A percentile compares a stretch with the other conserved stretches of the same genome.
Conservation (phyloP, 352 stramenopile species). For the Elongisporangium undulatum region DNA sequence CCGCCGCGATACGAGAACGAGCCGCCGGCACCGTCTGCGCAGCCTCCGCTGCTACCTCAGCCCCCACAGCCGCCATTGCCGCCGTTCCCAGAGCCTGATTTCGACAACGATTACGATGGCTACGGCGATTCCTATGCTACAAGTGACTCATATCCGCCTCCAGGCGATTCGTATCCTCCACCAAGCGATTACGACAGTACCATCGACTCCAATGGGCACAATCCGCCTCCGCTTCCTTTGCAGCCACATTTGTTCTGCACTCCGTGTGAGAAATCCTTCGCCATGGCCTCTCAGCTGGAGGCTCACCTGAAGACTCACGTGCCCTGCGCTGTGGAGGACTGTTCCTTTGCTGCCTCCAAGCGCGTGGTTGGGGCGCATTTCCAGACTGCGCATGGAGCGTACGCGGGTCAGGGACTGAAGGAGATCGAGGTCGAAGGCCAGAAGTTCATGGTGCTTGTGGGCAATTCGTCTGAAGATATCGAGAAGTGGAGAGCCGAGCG, state of each 20-base stretch:
- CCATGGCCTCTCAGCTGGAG: conserved; percentile 60
- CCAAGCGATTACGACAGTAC: neutral
- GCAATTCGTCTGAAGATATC: conserved; percentile 79
- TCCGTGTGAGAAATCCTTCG: conserved; percentile 69
- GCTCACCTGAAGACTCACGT: conserved; percentile 75
- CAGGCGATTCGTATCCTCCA: neutral
- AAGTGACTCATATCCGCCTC: neutral
- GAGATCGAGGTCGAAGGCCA: conserved; percentile 85
- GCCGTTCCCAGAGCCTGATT: conserved; percentile 12
- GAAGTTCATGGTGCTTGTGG: conserved; percentile 82
- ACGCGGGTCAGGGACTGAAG: conserved; percentile 62
- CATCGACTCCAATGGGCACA: neutral
- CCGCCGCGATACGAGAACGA: conserved; percentile 5
- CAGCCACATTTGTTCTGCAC: conserved; percentile 51
- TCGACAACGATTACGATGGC: neutral
- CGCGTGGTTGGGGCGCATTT: conserved; percentile 68
- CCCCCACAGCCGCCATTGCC: conserved; percentile 13
- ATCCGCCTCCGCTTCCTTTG: conserved; percentile 4
- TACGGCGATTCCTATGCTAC: neutral
- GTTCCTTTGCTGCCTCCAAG: conserved; percentile 70
- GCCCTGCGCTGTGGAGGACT: conserved; percentile 42
- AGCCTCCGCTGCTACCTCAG: conserved; percentile 18
- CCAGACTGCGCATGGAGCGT: conserved; percentile 68
- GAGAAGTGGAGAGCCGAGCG: conserved; percentile 72
- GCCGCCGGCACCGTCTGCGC: conserved; percentile 3